Evolutionary conservation across 164 flowering plant species (phyloP), one percentile per base, ranked within the genome.

Genomic region (Vitis rupestris): DNA sequence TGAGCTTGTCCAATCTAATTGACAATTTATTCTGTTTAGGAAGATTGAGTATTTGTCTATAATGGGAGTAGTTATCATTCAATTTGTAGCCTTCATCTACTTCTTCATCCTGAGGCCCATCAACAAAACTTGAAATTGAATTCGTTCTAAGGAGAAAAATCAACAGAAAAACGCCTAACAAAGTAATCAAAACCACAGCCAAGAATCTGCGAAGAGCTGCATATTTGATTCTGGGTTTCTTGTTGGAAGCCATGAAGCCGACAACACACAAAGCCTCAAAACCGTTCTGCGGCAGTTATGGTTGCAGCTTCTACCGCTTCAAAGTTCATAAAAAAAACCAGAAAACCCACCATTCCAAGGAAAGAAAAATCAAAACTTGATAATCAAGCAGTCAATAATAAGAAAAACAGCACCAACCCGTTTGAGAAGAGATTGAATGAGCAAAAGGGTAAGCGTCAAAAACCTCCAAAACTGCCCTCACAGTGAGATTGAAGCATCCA

Each of bases 21-120:
- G 97, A 92, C 66, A 92, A 63, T 13, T 85, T 72, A 64, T 66
- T 90, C 74, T 85, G 93, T 50, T 70, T 75, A 15, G 91, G 92
- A 44, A 91, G 78, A 23, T 60, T 76, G 5, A 79, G 68, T 1
- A 57, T 70, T 17, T 49, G 64, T 14, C 64, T 54, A 15, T 17
- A 11, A 50, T 12, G 7, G n/a, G 70, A 53, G 17, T 53, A 14
- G 31, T 58, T 74, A 15, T 9, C 69, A n/a, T 16, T 51, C 52
- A 9, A 31, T 13, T 9, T 17, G 10, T 10, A 27, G 56, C 49
- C 66, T 50, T 71, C 70, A 69, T 14, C 74, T 19, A 56, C 48
- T 50, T 75, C 75, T 37, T 37, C 75, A 71, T 73, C 67, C 16
- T 48, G 54, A 77, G 69, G 7, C 16, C 16, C 54, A 2, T 61